phyloP scores from a whole-genome alignment of 805 yeast genomes.

The Zygosaccharomyces gambellarensis region DNA sequence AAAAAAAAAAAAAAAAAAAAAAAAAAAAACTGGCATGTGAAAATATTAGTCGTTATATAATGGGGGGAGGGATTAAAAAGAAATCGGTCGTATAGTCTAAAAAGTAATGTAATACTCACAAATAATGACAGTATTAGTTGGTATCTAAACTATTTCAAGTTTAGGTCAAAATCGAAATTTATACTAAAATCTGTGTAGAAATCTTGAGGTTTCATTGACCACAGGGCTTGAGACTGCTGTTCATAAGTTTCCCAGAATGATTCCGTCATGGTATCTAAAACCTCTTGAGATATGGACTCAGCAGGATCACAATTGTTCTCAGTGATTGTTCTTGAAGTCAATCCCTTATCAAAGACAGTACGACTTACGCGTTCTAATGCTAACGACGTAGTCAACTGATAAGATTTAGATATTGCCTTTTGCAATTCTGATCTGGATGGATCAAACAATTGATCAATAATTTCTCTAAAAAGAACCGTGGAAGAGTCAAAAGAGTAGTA shows the following conservation, averaged over 20 bases:
- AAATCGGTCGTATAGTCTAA: neutral
- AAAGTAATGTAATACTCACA: neutral
- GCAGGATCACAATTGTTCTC: slow-evolving; percentile 14
- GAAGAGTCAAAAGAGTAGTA: slow-evolving; percentile 15
- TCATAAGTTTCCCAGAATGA: slow-evolving; percentile 20
- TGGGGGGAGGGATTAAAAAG: neutral
- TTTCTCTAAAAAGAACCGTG: slow-evolving; percentile 13
- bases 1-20: neutral
- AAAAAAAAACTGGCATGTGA: neutral
- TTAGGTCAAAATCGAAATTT: slow-evolving; percentile 6
- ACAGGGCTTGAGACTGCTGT: slow-evolving; percentile 15
- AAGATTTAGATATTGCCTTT: slow-evolving; percentile 15
- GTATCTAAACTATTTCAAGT: slow-evolving; percentile 2
- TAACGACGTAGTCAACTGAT: slow-evolving; percentile 16
- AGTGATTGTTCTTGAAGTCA: slow-evolving; percentile 17
- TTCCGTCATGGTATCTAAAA: slow-evolving; percentile 16
- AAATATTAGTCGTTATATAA: neutral
- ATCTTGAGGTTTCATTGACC: slow-evolving; percentile 21
- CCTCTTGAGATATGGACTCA: slow-evolving; percentile 15
- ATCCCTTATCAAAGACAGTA: slow-evolving; percentile 21
- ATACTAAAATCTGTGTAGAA: slow-evolving; percentile 10
- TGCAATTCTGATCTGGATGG: slow-evolving; percentile 9
- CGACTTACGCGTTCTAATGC: slow-evolving; percentile 26
- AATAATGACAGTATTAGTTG: neutral
- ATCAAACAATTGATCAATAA: slow-evolving; percentile 19